phyloP scores from a whole-genome alignment of 495 filamentous ascomycete species.

The Aspergillus biplanus region DNA sequence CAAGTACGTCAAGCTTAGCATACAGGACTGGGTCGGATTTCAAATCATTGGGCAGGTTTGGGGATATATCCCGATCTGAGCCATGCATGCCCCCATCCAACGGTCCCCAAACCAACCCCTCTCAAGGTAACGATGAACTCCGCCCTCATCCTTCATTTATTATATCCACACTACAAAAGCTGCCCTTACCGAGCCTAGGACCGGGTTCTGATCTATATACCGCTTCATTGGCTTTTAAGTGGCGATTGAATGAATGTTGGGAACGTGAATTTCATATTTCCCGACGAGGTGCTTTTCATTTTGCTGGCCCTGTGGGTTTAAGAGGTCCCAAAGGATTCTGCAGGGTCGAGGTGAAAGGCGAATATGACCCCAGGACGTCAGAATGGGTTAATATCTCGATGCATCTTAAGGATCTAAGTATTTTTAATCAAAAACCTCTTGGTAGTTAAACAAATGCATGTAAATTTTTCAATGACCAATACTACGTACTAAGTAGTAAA shows the following conservation, averaged over 20 bases:
- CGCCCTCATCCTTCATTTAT: conserved; percentile 37
- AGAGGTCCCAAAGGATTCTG: conserved; percentile 58
- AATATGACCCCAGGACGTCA: conserved; percentile 59
- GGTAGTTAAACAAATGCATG: neutral
- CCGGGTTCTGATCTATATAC: conserved; percentile 42
- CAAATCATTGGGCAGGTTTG: conserved; percentile 25
- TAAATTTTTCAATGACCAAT: neutral
- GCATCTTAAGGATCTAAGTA: conserved; percentile 38
- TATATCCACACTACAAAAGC: conserved; percentile 39
- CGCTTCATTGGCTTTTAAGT: conserved; percentile 57
- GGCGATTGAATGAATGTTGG: conserved; percentile 47
- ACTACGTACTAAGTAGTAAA: neutral
- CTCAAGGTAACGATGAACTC: conserved; percentile 27
- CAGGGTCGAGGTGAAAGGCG: conserved; percentile 60
- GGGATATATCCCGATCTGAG: conserved; percentile 31
- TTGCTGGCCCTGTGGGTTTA: conserved; percentile 69
- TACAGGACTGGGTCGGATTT: conserved; percentile 22
- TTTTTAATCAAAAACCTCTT: conserved; percentile 34
- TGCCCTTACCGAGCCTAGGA: conserved; percentile 43
- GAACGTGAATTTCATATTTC: conserved; percentile 38
- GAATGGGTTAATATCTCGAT: conserved; percentile 41
- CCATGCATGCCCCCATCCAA: conserved; percentile 24
- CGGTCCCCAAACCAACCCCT: conserved; percentile 20
- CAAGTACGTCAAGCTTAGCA: conserved; percentile 22
- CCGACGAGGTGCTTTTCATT: conserved; percentile 64